Evolutionary conservation across 305 asterid genomes (phyloP).

Genomic region (Rubia tinctorum): DNA sequence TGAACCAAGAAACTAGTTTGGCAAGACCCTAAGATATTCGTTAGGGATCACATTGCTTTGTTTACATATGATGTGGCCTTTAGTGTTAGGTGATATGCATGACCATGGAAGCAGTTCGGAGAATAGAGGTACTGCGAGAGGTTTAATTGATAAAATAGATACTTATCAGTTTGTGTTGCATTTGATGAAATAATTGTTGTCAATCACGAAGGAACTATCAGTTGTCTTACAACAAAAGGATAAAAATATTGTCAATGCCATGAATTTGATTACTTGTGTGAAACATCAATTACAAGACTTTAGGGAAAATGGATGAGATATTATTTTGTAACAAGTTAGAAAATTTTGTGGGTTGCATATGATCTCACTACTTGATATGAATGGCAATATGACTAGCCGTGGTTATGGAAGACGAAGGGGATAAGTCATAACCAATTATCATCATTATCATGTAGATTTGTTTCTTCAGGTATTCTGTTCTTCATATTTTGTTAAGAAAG

Average conservation of each 20-base stretch:
- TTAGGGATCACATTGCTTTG: constrained; percentile 1
- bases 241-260: background rate
- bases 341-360: background rate
- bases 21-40: background rate
- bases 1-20: background rate
- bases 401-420: too few species aligned
- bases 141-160: too few species aligned
- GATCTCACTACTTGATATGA: background rate
- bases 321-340: background rate
- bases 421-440: background rate
- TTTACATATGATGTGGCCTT: background rate
- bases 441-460: background rate
- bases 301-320: background rate
- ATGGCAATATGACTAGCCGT: background rate
- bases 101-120: too few species aligned
- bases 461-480: background rate
- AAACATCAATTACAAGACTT: background rate
- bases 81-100: too few species aligned
- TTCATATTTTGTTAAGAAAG: background rate
- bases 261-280: background rate
- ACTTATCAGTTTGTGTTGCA: too few species aligned
- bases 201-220: background rate
- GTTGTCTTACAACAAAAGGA: background rate
- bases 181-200: background rate
- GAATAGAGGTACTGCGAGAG: too few species aligned